Base-by-base conservation (phyloP, 2,329 filamentous ascomycete genomes). In the Coleophoma eucalyptorum region DNA sequence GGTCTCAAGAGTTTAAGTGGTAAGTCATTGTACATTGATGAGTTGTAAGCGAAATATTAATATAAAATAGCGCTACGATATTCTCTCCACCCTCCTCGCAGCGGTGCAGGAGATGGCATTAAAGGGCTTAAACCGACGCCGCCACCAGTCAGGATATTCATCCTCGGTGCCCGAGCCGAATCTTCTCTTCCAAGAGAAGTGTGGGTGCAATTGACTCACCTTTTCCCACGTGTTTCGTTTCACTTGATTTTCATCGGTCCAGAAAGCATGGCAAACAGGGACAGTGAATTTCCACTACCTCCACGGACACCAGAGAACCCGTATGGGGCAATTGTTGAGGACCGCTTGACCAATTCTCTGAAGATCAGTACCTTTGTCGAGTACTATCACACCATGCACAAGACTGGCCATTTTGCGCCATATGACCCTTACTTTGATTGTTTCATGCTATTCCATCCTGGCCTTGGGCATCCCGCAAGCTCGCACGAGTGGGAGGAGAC, bases 361-460 rank as follows among this genome's bases (percentile, higher is more conserved):
- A 99, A 99, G 76, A 96, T 99, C 64, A 94, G 87, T 68, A 99
- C 95, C 0, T 96, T 92, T 64, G 93, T 97, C 47, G 94, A 99
- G 62, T 97, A 99, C 73, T 99, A 95, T 74, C 93, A 99, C 71
- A 97, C 90, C 2, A 82, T 99, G 60, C 93, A 99, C 73, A 84
- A 91, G 67, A 89, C 93, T 0, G 87, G 90, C 44, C 81, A 92
- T 66, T 99, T 97, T 73, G 84, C 89, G 51, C 94, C 95, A 0
- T 97, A 95, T 66, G 94, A 99, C 66, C 94, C 94, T 1, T 99
- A 99, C 73, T 96, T 99, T 69, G 94, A 99, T 75, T 94, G 89
- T 69, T 96, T 99, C 66, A 85, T 99, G 63, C 80, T 97, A 47
- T 99, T 97, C 78, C 95, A 99, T 65, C 95, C 95, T 0, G 95